These are phyloP conservation scores for Suillus hirtellus DNA, from an alignment of 768 basidiomycete genomes.

Conservation along the genomic window DNA sequence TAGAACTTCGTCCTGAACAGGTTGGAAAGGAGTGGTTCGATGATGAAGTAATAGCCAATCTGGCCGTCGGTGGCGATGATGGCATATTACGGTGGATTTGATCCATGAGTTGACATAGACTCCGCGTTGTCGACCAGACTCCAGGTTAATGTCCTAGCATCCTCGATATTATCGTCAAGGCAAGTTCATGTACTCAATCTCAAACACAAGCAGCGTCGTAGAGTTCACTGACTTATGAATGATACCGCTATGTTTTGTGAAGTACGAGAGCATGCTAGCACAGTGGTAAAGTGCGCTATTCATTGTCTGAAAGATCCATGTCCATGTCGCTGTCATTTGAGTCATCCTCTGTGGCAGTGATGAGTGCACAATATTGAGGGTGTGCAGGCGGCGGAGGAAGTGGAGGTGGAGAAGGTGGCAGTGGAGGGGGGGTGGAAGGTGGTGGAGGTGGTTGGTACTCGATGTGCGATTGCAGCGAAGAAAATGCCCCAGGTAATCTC, in stretches of 20 bases:
- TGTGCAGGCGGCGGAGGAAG: constrained; percentile 10
- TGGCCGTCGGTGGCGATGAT: constrained; percentile 34
- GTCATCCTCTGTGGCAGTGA: neutral
- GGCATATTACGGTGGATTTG: constrained; percentile 17
- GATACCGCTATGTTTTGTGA: neutral
- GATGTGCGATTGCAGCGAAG: constrained; percentile 21
- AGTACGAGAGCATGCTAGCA: neutral
- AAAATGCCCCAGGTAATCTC: constrained; percentile 23
- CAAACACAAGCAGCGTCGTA: neutral
- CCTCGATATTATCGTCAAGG: neutral
- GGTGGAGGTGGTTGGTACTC: constrained; percentile 32
- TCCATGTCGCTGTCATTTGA: constrained; percentile 14
- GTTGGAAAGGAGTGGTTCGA: constrained; percentile 25
- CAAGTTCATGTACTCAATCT: neutral
- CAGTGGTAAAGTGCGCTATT: constrained; percentile 11
- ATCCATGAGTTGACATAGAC: neutral
- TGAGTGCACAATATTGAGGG: neutral
- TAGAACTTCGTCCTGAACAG: constrained; percentile 21
- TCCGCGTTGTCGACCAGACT: neutral
- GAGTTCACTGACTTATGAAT: neutral
- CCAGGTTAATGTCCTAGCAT: neutral
- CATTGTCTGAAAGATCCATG: constrained; percentile 32
- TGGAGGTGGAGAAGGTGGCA: constrained; percentile 29
- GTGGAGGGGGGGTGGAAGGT: constrained; percentile 35
- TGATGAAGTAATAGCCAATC: constrained; percentile 30